Evolutionary conservation across 768 basidiomycete species (phyloP).

Genomic region (Basidioascus undulatus): DNA sequence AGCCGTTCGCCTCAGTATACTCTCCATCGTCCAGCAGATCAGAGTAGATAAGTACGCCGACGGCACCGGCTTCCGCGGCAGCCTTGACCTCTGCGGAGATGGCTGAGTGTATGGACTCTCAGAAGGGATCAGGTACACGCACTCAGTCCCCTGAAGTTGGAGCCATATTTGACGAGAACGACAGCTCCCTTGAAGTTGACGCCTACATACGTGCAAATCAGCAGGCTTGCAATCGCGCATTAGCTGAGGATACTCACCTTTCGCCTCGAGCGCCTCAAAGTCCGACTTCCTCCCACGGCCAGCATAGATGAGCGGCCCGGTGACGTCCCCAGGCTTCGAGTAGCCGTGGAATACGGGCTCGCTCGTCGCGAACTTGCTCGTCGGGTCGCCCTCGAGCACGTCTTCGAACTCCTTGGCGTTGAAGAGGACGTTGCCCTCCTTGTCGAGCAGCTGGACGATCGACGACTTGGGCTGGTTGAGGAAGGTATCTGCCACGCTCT

Average conservation of each 20-base stretch:
- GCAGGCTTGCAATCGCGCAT: neutral
- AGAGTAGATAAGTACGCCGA: slow-evolving; percentile 40
- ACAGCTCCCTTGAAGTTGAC: slow-evolving; percentile 53
- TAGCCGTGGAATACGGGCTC: slow-evolving; percentile 73
- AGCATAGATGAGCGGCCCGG: slow-evolving; percentile 32
- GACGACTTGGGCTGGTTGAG: neutral
- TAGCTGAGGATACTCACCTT: slow-evolving; percentile 19
- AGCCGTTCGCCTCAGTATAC: slow-evolving; percentile 52
- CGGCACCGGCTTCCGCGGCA: slow-evolving; percentile 21
- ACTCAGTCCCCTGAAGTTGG: slow-evolving; percentile 54
- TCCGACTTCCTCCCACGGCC: slow-evolving; percentile 58
- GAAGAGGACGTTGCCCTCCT: too few species aligned
- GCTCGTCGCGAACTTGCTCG: slow-evolving; percentile 40
- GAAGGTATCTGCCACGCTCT: too few species aligned
- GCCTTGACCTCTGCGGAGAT: slow-evolving; percentile 34
- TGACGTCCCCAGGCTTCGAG: slow-evolving; percentile 48
- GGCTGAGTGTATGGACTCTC: neutral
- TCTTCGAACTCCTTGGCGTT: slow-evolving; percentile 47
- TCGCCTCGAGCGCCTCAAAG: slow-evolving; percentile 36
- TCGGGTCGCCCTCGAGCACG: slow-evolving; percentile 47
- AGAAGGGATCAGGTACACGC: slow-evolving; percentile 1
- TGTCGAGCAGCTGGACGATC: neutral
- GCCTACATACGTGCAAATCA: slow-evolving; percentile 20
- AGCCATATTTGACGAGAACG: slow-evolving; percentile 46
- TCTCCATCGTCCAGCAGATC: slow-evolving; percentile 69